Base-by-base conservation (phyloP, 345 rosid species). In the Reutealis trisperma region DNA sequence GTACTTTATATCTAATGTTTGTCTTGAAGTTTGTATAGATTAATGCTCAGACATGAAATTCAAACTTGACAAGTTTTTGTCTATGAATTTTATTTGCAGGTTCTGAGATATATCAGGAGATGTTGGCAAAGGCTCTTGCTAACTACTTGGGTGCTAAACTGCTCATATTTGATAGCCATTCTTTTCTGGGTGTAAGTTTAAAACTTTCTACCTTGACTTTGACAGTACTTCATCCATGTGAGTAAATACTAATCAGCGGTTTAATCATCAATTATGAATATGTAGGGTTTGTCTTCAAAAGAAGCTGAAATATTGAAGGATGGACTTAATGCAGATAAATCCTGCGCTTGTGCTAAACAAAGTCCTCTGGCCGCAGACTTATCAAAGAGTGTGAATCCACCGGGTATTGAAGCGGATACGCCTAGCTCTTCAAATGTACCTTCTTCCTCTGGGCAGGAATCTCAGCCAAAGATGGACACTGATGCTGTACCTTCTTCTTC, bases 101-200 rank as follows among this genome's bases (percentile, higher is more conserved):
- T 81, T 94, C 98, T 51, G 97, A 92, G 81, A 89, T 92, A 78
- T 94, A 92, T 78, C 97, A 94, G 87, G 94, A 94, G 86, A 88
- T 89, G 97, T 83, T 94, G 87, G 93, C 84, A 51, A 91, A 89
- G 86, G 96, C 98, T 54, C 96, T 94, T 83, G 98, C 97, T 60
- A 88, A 84, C 51, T 78, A 88, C 85, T 92, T 90, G 69, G 89
- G 88, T 78, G 90, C 98, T 57, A 92, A 91, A 82, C 80, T 94
- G 86, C 96, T 94, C 66, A 83, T 94, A 82, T 91, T 89, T 87
- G 98, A 94, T 83, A 87, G 91, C 79, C 88, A 88, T 84, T 82
- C 87, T 57, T 85, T 91, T 83, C 77, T 92, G 90, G 93, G 92
- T 82, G 98, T 94, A 92, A 92, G 93, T 77, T 74, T 71, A 68